phyloP scores from a whole-genome alignment of 1,139 yeast species.

The Blastobotrys buckinghamii region DNA sequence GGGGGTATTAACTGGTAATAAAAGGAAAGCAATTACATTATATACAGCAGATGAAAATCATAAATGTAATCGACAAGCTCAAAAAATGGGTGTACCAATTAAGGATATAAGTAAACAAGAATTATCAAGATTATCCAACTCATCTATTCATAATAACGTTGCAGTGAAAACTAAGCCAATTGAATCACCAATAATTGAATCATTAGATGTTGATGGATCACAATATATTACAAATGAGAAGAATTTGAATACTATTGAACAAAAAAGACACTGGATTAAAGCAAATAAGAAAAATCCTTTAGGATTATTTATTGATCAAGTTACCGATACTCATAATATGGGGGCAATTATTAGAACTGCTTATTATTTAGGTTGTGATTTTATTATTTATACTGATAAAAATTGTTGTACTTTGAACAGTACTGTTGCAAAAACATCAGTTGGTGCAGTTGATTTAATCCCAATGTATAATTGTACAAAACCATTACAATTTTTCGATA shows the following conservation, averaged over 20 bases:
- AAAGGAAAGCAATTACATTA: conserved; percentile 42
- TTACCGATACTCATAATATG: conserved; percentile 85
- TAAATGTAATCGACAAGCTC: conserved; percentile 37
- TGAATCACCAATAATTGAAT: conserved; percentile 38
- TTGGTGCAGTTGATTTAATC: conserved; percentile 81
- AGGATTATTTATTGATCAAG: conserved; percentile 73
- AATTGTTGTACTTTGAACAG: conserved; percentile 75
- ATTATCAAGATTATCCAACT: conserved; percentile 54
- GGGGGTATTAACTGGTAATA: conserved; percentile 58
- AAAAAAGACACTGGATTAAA: conserved; percentile 8
- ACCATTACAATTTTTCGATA: conserved; percentile 58
- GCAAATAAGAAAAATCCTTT: conserved; percentile 45
- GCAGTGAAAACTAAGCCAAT: conserved; percentile 65
- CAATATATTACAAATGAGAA: not conserved
- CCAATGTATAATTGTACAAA: conserved; percentile 53
- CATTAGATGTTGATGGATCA: not conserved
- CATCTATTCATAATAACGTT: conserved; percentile 79
- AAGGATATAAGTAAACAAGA: conserved; percentile 41
- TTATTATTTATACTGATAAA: conserved; percentile 61
- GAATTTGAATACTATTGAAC: not conserved
- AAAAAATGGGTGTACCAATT: conserved; percentile 16
- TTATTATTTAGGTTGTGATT: conserved; percentile 79
- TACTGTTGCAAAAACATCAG: conserved; percentile 71
- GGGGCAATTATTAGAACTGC: conserved; percentile 86
- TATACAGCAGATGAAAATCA: conserved; percentile 36